Evolutionary conservation across 2,329 filamentous ascomycete genomes (phyloP), one percentile per base, ranked within the genome.

Genomic region (Cladosporium sp.): DNA sequence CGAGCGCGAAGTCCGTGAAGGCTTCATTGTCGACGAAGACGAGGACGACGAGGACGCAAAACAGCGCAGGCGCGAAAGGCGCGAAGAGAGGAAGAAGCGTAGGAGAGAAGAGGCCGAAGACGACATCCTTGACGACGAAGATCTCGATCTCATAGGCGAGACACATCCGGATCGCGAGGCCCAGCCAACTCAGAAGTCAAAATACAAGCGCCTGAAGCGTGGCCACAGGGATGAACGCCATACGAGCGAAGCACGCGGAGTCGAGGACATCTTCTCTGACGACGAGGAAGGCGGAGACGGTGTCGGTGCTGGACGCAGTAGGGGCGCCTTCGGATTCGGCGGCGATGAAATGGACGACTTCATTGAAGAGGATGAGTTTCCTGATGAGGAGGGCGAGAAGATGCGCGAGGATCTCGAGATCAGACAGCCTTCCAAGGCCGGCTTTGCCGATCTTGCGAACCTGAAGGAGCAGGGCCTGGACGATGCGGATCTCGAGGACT

Each of bases 201-300:
- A 95, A 67, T 95, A 94, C 77, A 98, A 98, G 72, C 87, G 93
- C 35, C 81, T 98, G 49, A 98, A 97, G 76, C 88, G 89, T 57
- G 92, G 93, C 49, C 88, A 92, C 57, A 80, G 86, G 53, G 84
- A 89, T 55, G 82, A 89, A 43, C 78, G 82, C 46, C 67, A 74
- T 18, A 75, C 75, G 20, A 75, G 73, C 58, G 78, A 84, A 57
- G 78, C 83, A 35, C 84, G 85, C 54, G 89, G 86, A 19, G 80
- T 97, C 13, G 85, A 90, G 58, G 85, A 96, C 59, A 97, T 98
- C 58, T 98, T 98, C 69, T 91, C 88, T 30, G 92, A 95, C 58
- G 92, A 96, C 47, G 92, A 97, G 55, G 91, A 95, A 15, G 82
- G 73, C 3, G 68, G 66, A 15, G 77, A 79, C 36, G 73, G 74